Conservation (phyloP, 805 yeast genomes). For the Wickerhamomyces bovis region DNA sequence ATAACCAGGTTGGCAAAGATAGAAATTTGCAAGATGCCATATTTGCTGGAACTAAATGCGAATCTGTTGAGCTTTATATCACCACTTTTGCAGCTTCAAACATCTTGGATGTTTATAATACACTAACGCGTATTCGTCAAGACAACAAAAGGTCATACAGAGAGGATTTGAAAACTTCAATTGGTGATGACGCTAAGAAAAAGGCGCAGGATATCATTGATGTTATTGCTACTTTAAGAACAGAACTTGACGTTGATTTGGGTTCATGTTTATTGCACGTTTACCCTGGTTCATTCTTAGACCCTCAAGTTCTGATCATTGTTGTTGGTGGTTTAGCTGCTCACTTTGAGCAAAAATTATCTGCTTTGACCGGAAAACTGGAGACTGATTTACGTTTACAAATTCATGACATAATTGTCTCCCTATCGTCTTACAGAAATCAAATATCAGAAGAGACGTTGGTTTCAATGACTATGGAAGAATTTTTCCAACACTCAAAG, state of each 20-base stretch:
- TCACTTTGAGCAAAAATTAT: constrained; percentile 39
- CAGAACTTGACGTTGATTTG: constrained; percentile 59
- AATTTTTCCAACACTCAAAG: constrained; percentile 49
- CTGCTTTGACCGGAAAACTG: constrained; percentile 30
- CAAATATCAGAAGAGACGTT: constrained; percentile 46
- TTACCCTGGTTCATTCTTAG: constrained; percentile 79
- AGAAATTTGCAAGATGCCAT: constrained; percentile 54
- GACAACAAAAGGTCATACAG: constrained; percentile 68
- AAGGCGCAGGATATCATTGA: constrained; percentile 21
- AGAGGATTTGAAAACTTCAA: constrained; percentile 64
- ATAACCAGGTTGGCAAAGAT: constrained; percentile 54
- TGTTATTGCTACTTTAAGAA: constrained; percentile 41
- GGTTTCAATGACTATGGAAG: constrained; percentile 40
- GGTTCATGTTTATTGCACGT: constrained; percentile 55
- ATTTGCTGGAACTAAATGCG: constrained; percentile 43
- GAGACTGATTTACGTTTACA: constrained; percentile 52
- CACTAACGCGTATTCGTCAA: constrained; percentile 63
- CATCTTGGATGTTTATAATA: constrained; percentile 67
- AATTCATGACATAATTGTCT: constrained; percentile 57
- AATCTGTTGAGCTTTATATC: constrained; percentile 51
- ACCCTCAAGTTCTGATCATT: constrained; percentile 66
- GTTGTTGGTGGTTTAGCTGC: constrained; percentile 50
- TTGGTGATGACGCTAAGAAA: constrained; percentile 7
- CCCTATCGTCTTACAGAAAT: constrained; percentile 55
- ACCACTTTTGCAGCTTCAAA: constrained; percentile 87